Evolutionary conservation across 2,329 filamentous ascomycete genomes (phyloP).

Genomic region (Phialophora expanda): DNA sequence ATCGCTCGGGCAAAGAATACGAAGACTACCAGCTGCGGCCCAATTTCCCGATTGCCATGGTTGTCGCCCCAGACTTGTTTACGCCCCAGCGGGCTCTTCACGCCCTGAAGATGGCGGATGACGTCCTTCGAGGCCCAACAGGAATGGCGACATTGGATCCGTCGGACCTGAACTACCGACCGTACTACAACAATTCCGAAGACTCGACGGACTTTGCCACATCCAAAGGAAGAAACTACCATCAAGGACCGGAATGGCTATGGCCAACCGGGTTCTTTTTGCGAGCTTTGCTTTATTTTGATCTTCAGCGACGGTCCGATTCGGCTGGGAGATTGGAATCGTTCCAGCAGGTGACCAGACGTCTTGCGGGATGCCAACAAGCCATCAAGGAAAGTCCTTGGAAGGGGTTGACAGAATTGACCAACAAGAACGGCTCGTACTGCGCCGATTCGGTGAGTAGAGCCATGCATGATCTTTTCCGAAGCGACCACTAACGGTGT

Average conservation of each 20-base stretch:
- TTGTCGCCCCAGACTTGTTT: conserved; percentile 88
- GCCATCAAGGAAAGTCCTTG: conserved; percentile 80
- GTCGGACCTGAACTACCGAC: conserved; percentile 87
- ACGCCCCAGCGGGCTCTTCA: conserved; percentile 75
- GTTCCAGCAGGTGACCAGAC: conserved; percentile 90
- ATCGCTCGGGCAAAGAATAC: conserved; percentile 90
- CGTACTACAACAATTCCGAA: conserved; percentile 93
- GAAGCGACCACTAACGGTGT: neutral
- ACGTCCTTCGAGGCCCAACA: conserved; percentile 78
- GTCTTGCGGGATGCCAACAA: conserved; percentile 81
- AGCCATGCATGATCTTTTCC: conserved; percentile 23
- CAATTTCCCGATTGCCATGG: conserved; percentile 96
- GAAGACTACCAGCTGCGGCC: conserved; percentile 95
- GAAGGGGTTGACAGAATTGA: conserved; percentile 91
- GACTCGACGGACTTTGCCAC: conserved; percentile 91
- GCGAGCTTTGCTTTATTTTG: conserved; percentile 87
- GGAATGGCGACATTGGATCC: conserved; percentile 98
- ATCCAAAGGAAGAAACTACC: conserved; percentile 93
- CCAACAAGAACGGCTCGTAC: conserved; percentile 82
- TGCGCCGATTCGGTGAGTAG: conserved; percentile 83
- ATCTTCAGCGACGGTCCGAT: conserved; percentile 72
- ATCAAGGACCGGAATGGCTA: conserved; percentile 96
- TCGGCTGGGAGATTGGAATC: conserved; percentile 77
- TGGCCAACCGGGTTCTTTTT: conserved; percentile 98
- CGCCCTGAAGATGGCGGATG: conserved; percentile 80